A percentile compares a stretch with the other conserved stretches of the same genome.
Conservation (phyloP, 805 yeast genomes). For the Deakozyma indianensis region DNA sequence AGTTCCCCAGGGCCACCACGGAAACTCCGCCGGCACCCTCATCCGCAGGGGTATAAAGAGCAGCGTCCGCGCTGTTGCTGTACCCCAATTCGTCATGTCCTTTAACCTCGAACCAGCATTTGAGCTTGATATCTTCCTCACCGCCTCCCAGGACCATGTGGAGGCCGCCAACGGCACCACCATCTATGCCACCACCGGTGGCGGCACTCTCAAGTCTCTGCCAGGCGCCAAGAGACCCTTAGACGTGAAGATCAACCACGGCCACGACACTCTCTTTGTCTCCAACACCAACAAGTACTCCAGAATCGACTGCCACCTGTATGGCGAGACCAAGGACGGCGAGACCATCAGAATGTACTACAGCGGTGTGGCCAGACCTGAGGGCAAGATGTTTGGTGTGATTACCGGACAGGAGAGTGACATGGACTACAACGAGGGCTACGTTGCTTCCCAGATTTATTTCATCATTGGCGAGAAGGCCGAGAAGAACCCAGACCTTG, state of each 20-base stretch:
- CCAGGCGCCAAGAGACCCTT: background rate
- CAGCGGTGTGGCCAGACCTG: background rate
- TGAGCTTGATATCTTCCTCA: background rate
- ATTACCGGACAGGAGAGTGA: background rate
- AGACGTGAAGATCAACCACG: background rate
- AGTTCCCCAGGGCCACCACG: too few relatives aligned
- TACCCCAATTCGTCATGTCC: background rate
- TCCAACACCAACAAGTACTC: background rate
- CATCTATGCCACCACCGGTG: background rate
- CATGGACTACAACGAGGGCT: background rate
- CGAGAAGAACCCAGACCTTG: background rate
- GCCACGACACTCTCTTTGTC: background rate
- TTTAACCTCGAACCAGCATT: background rate
- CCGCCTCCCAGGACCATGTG: background rate
- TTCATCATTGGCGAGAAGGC: background rate
- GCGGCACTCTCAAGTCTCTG: background rate
- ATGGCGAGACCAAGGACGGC: background rate
- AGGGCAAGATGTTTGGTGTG: background rate
- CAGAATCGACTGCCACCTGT: background rate
- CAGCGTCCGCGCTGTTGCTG: too few relatives aligned
- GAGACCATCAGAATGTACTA: background rate
- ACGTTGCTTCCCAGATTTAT: background rate
- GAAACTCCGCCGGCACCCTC: too few relatives aligned
- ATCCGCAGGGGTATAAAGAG: too few relatives aligned
- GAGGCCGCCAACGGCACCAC: background rate